Percentiles rank a stretch among this genome's conserved stretches.
Conservation (phyloP, 108 stramenopile species). For the Pseudonitzschia pungens region DNA sequence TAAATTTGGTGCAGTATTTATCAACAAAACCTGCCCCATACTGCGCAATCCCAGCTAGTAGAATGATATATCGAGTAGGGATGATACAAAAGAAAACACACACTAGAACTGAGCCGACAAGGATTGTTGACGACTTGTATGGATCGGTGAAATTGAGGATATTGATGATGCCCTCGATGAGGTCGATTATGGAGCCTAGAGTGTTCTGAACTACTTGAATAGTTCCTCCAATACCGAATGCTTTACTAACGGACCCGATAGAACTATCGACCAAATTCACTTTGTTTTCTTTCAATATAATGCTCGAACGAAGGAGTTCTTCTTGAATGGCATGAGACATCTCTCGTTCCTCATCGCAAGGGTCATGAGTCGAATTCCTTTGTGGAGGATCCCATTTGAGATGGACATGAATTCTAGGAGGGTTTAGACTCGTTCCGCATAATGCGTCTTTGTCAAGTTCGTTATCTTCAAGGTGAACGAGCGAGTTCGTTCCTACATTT, state of each 20-base stretch:
- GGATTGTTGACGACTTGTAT: constrained; percentile 46
- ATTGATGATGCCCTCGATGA: constrained; percentile 65
- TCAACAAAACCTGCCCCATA: constrained; percentile 53
- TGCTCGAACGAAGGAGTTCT: constrained; percentile 58
- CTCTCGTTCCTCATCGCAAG: constrained; percentile 31
- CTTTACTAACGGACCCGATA: constrained; percentile 73
- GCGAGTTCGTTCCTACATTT: constrained; percentile 46
- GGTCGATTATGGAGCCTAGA: constrained; percentile 63
- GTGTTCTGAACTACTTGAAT: constrained; percentile 66
- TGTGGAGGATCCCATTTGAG: constrained; percentile 29
- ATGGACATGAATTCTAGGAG: constrained; percentile 20
- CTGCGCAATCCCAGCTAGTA: constrained; percentile 56
- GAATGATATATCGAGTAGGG: constrained; percentile 41
- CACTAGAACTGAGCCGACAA: constrained; percentile 20
- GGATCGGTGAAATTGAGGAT: constrained; percentile 80
- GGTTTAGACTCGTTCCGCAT: background rate
- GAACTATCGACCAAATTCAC: constrained; percentile 73
- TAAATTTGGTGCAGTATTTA: constrained; percentile 25
- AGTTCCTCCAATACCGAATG: constrained; percentile 56
- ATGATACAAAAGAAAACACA: constrained; percentile 39
- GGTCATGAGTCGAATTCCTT: background rate
- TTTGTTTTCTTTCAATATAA: constrained; percentile 41
- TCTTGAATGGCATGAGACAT: constrained; percentile 50
- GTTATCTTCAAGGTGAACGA: background rate
- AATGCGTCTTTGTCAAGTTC: constrained; percentile 11